A percentile compares a stretch with the other conserved stretches of the same genome.
phyloP scores from a whole-genome alignment of 148 eudicot genomes.

The Diospyros kaki region DNA sequence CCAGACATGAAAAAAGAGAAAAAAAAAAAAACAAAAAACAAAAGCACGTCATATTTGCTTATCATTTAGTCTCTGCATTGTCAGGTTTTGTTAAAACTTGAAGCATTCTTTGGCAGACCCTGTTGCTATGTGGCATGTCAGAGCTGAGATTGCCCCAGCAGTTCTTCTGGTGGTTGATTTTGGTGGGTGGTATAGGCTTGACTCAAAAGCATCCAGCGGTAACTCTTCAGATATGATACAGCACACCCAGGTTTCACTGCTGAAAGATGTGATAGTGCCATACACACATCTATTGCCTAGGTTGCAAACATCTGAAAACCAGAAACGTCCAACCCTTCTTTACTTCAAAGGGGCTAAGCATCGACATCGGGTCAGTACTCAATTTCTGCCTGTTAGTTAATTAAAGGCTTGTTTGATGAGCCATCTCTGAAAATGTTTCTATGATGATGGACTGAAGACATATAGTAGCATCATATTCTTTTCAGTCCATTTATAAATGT shows the following conservation, averaged over 20 bases:
- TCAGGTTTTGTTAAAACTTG: slow-evolving; percentile 95
- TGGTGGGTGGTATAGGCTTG: slow-evolving; percentile 91
- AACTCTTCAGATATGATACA: slow-evolving; percentile 65
- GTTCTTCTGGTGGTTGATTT: slow-evolving; percentile 95
- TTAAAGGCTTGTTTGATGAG: not conserved
- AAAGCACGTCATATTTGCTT: slow-evolving; percentile 45
- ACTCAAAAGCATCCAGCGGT: slow-evolving; percentile 59
- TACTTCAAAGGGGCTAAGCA: slow-evolving; percentile 99
- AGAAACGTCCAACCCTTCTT: slow-evolving; percentile 66
- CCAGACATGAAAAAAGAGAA: not conserved
- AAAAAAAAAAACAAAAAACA: not conserved
- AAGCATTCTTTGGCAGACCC: slow-evolving; percentile 99
- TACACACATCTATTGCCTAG: slow-evolving; percentile 73
- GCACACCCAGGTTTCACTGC: slow-evolving; percentile 85
- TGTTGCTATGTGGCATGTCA: slow-evolving; percentile 96
- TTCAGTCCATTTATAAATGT: not conserved
- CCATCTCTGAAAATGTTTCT: not conserved
- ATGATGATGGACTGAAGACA: not conserved
- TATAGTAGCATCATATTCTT: not conserved
- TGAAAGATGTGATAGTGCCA: slow-evolving; percentile 93
- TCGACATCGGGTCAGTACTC: slow-evolving; percentile 73
- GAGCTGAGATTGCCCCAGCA: slow-evolving; percentile 79
- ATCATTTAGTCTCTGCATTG: slow-evolving; percentile 73
- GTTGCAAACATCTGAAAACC: slow-evolving; percentile 54
- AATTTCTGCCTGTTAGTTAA: not conserved